Percentiles rank a stretch among this genome's conserved stretches.
These are phyloP conservation scores for Colletotrichum theobromicola DNA, from an alignment of 2,329 filamentous ascomycete species.

Conservation along the genomic window DNA sequence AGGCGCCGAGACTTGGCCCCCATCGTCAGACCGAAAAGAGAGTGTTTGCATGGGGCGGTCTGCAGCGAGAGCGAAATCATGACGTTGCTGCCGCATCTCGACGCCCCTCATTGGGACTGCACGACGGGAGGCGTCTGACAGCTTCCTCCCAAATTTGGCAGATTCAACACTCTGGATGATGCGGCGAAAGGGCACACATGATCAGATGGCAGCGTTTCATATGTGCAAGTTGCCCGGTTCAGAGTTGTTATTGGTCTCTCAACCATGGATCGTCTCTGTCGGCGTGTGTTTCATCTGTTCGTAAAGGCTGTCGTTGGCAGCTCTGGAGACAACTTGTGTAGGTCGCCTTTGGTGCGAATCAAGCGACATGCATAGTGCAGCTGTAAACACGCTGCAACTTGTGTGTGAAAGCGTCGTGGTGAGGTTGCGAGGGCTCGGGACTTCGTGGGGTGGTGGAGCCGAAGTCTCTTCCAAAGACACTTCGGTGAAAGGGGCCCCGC, in stretches of 20 bases:
- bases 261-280: neutral
- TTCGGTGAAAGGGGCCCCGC: neutral
- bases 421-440: neutral
- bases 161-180: neutral
- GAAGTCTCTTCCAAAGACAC: neutral
- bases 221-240: neutral
- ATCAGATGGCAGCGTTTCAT: constrained; percentile 15
- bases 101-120: neutral
- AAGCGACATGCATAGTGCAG: neutral
- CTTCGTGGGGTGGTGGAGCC: constrained; percentile 14
- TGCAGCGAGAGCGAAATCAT: neutral
- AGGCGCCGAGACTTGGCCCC: constrained; percentile 6
- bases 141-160: neutral
- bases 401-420: neutral
- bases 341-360: neutral
- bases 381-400: neutral
- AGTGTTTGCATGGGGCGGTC: neutral
- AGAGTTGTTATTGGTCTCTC: neutral
- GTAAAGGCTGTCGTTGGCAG: neutral
- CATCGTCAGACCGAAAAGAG: neutral
- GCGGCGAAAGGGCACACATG: neutral
- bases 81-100: constrained; percentile 2
- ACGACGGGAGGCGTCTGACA: neutral
- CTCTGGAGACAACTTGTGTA: neutral
- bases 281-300: constrained; percentile 4